Conservation (phyloP, 1,139 yeast genomes). For the Suhomyces kunorum region DNA sequence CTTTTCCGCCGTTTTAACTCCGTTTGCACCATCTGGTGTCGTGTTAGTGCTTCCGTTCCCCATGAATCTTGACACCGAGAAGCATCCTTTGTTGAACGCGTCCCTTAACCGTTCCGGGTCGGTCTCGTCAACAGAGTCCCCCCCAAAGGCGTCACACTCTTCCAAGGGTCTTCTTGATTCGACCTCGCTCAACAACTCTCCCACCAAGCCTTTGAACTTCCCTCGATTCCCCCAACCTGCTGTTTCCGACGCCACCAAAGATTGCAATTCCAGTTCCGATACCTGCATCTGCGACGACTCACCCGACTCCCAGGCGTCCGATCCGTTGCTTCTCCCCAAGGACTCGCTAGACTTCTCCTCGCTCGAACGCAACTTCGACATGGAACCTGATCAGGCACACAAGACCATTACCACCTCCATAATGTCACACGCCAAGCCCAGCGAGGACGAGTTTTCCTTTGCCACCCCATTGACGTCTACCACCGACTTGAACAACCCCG, state of each 20-base stretch:
- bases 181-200: constrained; percentile 27
- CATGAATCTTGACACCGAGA: constrained; percentile 8
- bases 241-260: constrained; percentile 20
- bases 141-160: not conserved
- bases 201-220: constrained; percentile 39
- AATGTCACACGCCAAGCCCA: constrained; percentile 14
- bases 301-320: constrained; percentile 7
- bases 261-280: constrained; percentile 45
- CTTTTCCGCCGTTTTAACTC: not conserved
- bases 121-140: not conserved
- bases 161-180: constrained; percentile 11
- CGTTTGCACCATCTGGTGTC: not conserved
- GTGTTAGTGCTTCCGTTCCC: not conserved
- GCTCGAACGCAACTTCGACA: constrained; percentile 33
- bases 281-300: constrained; percentile 42
- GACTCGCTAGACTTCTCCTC: constrained; percentile 17
- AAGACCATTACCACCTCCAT: constrained; percentile 18
- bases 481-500: constrained; percentile 20
- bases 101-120: constrained; percentile 6
- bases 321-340: not conserved
- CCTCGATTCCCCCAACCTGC: constrained; percentile 19
- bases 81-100: constrained; percentile 10
- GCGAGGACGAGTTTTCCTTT: constrained; percentile 34
- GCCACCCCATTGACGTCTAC: constrained; percentile 32
- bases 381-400: constrained; percentile 21